A percentile compares a stretch with the other conserved stretches of the same genome.
Conservation (phyloP, 768 basidiomycete genomes). For the Leccinum truebloodii region DNA sequence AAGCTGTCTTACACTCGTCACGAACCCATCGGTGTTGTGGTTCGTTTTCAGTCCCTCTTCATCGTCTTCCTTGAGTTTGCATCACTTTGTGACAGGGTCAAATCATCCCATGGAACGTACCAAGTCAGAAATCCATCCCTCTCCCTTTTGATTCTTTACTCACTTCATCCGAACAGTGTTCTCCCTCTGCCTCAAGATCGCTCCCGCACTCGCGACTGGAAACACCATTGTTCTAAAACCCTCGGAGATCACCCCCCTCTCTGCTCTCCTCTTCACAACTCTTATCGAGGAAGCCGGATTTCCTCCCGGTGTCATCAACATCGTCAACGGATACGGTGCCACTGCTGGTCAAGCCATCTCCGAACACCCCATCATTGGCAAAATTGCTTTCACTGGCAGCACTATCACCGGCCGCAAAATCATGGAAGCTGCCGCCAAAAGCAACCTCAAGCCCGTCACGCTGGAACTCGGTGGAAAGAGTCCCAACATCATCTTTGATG, state of each 20-base stretch:
- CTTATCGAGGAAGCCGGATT: slow-evolving; percentile 11
- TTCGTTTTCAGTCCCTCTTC: not conserved
- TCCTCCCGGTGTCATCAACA: slow-evolving; percentile 11
- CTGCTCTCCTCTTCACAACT: slow-evolving; percentile 8
- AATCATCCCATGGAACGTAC: slow-evolving; percentile 16
- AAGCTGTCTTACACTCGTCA: slow-evolving; percentile 13
- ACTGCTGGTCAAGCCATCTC: slow-evolving; percentile 14
- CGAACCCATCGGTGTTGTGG: slow-evolving; percentile 15
- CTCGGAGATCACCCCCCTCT: slow-evolving; percentile 11
- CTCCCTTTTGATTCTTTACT: not conserved
- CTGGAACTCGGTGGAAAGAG: slow-evolving; percentile 17
- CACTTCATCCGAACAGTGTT: slow-evolving; percentile 1
- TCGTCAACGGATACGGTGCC: slow-evolving; percentile 9
- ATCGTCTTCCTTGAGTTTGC: not conserved
- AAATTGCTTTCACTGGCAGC: slow-evolving; percentile 14
- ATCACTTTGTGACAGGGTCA: slow-evolving; percentile 5
- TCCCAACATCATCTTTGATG: slow-evolving; percentile 12
- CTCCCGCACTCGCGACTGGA: slow-evolving; percentile 12
- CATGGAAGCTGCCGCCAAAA: slow-evolving; percentile 14
- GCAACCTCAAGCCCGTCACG: slow-evolving; percentile 14
- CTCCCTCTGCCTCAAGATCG: slow-evolving; percentile 11
- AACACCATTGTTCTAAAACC: slow-evolving; percentile 15
- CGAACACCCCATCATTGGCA: slow-evolving; percentile 7
- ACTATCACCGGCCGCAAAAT: slow-evolving; percentile 15
- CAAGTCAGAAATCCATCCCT: not conserved